Conservation (phyloP, 2,329 filamentous ascomycete genomes). For the Aspergillus piperis region DNA sequence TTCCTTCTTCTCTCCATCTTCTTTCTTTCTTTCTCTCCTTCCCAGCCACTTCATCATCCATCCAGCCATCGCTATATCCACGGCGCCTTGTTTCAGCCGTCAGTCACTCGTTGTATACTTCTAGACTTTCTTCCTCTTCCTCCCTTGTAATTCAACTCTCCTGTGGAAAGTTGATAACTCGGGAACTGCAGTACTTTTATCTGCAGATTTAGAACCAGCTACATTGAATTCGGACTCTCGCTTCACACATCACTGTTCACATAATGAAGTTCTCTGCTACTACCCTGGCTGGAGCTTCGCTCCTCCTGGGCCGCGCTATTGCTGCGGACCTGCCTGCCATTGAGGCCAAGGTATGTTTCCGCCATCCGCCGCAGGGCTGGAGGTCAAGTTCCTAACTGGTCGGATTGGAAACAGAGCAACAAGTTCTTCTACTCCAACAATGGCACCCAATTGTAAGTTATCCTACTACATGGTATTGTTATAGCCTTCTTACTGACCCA, state of each 20-base stretch:
- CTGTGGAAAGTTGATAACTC: constrained; percentile 13
- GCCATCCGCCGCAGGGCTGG: constrained; percentile 1
- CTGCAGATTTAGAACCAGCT: constrained; percentile 13
- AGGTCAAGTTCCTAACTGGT: constrained; percentile 3
- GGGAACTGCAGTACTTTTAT: constrained; percentile 12
- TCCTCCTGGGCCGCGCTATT: constrained; percentile 53
- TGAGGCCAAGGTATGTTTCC: constrained; percentile 61
- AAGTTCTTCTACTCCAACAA: constrained; percentile 91
- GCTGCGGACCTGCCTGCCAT: constrained; percentile 60
- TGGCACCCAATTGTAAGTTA: constrained; percentile 67
- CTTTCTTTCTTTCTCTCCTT: constrained; percentile 10
- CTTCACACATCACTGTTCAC: constrained; percentile 20
- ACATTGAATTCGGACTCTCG: constrained; percentile 12
- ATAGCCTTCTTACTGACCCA: not conserved
- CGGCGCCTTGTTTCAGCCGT: constrained; percentile 22
- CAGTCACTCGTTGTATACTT: constrained; percentile 27
- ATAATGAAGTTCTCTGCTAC: constrained; percentile 57
- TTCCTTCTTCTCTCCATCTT: constrained; percentile 14
- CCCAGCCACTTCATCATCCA: constrained; percentile 1
- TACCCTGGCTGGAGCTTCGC: constrained; percentile 53
- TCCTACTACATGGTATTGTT: not conserved
- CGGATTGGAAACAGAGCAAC: constrained; percentile 55
- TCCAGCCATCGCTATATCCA: constrained; percentile 7
- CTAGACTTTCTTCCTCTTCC: constrained; percentile 3
- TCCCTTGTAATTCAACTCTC: constrained; percentile 3